phyloP scores from a whole-genome alignment of 495 filamentous ascomycete species.

The Penicillium arizonense region DNA sequence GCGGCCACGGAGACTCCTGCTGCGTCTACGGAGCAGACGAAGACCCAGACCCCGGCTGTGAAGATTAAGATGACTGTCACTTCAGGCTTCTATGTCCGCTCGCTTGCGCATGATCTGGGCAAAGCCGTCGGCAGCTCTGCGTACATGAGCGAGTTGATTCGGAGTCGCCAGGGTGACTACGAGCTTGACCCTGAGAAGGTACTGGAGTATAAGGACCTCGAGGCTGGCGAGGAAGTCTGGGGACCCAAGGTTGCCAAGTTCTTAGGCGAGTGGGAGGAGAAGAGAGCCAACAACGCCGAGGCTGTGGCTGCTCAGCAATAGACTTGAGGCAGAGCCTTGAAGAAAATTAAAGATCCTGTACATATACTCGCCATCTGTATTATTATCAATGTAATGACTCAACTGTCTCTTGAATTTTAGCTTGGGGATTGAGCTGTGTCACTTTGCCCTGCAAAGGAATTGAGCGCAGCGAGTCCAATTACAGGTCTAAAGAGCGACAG shows the following conservation, averaged over 20 bases:
- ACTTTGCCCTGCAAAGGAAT: background rate
- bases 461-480: constrained; percentile 21
- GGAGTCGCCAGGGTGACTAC: constrained; percentile 79
- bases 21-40: constrained; percentile 15
- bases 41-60: constrained; percentile 60
- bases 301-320: constrained; percentile 10
- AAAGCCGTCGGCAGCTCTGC: constrained; percentile 75
- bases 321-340: background rate
- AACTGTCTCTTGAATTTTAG: no score
- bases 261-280: constrained; percentile 60
- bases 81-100: constrained; percentile 96
- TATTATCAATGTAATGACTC: background rate
- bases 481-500: constrained; percentile 12
- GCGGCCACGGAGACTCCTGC: constrained; percentile 10
- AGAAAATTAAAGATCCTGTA: background rate
- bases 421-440: no score
- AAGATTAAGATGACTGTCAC: constrained; percentile 88
- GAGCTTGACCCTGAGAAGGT: constrained; percentile 63
- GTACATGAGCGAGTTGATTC: constrained; percentile 81
- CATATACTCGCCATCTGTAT: constrained; percentile 2
- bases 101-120: constrained; percentile 88
- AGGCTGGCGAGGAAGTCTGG: constrained; percentile 79
- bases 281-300: constrained; percentile 25
- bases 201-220: constrained; percentile 78
- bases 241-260: constrained; percentile 67